A percentile compares a stretch with the other conserved stretches of the same genome.
Conservation (phyloP, 495 filamentous ascomycete genomes). For the Annulohypoxylon bovei region DNA sequence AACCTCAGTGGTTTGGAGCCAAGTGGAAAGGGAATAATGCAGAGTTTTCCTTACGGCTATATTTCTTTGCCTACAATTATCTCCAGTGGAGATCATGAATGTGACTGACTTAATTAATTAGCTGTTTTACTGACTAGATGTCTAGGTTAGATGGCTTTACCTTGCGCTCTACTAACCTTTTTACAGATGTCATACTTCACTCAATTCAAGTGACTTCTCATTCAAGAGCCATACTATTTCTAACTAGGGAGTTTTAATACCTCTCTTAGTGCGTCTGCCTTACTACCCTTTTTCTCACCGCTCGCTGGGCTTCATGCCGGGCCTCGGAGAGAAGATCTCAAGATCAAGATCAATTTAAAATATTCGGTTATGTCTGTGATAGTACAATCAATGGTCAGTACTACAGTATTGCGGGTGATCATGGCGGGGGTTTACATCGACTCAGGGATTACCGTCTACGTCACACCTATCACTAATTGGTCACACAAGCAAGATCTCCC, state of each 20-base stretch:
- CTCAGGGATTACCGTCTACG: no score
- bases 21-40: constrained; percentile 46
- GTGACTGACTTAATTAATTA: constrained; percentile 23
- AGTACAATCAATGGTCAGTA: background rate
- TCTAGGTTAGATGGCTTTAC: background rate
- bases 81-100: constrained; percentile 39
- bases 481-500: no score
- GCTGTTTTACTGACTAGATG: background rate
- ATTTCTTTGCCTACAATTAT: constrained; percentile 1
- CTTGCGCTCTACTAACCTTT: constrained; percentile 24
- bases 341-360: background rate
- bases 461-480: no score
- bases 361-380: background rate
- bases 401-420: no score
- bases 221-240: background rate
- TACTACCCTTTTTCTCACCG: constrained; percentile 59
- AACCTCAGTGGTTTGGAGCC: constrained; percentile 23
- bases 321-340: constrained; percentile 54
- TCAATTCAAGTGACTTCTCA: background rate
- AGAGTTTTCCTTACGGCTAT: constrained; percentile 7
- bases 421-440: no score
- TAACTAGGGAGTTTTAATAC: constrained; percentile 3
- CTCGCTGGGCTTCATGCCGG: constrained; percentile 50
- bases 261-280: constrained; percentile 9
- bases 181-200: constrained; percentile 17